phyloP scores from a whole-genome alignment of 371 early-diverging fungal species.

The Apophysomyces sp. region DNA sequence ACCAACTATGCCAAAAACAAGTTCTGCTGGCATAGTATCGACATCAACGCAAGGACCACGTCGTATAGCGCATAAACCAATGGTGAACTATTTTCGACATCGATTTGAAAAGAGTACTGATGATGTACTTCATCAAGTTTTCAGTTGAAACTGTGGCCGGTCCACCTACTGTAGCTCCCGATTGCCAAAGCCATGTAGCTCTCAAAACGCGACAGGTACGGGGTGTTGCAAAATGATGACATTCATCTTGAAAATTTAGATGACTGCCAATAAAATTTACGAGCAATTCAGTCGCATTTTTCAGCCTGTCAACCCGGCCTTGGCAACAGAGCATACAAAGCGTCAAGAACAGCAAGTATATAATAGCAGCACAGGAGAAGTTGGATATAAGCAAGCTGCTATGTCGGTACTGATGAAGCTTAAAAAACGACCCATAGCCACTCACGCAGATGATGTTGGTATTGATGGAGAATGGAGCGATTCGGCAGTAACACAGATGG shows the following conservation, averaged over 20 bases:
- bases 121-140: background rate
- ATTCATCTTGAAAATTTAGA: slow-evolving; percentile 3
- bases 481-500: slow-evolving; percentile 43
- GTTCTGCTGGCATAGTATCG: background rate
- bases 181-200: slow-evolving; percentile 25
- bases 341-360: slow-evolving; percentile 33
- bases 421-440: slow-evolving; percentile 44
- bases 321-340: slow-evolving; percentile 32
- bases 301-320: background rate
- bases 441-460: slow-evolving; percentile 34
- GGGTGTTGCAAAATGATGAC: background rate
- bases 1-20: background rate
- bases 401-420: slow-evolving; percentile 40
- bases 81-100: background rate
- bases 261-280: slow-evolving; percentile 34
- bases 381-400: slow-evolving; percentile 53
- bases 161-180: slow-evolving; percentile 35
- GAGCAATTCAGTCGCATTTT: slow-evolving; percentile 42
- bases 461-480: slow-evolving; percentile 52
- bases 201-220: slow-evolving; percentile 36
- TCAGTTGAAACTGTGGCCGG: slow-evolving; percentile 12
- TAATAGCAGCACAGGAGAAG: slow-evolving; percentile 20
- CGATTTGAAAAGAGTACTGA: too few relatives aligned
- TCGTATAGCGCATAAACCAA: slow-evolving; percentile 9
- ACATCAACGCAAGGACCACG: background rate